These are phyloP conservation scores for Phyllosticta paracitricarpa DNA, from an alignment of 2,329 filamentous ascomycete species.

Conservation along the genomic window DNA sequence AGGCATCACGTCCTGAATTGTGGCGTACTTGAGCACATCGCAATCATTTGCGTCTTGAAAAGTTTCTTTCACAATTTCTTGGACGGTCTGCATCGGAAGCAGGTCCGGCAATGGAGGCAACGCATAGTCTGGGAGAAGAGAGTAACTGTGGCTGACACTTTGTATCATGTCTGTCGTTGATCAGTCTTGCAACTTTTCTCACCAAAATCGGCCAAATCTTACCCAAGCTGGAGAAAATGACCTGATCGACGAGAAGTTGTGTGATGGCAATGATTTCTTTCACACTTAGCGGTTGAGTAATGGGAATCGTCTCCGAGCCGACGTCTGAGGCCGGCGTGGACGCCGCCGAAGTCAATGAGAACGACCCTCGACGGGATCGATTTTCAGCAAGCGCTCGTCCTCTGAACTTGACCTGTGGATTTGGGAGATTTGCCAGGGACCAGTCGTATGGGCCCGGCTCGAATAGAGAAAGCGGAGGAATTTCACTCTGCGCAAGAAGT, in stretches of 20 bases:
- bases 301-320: background rate
- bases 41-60: slow-evolving; percentile 26
- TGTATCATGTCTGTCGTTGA: background rate
- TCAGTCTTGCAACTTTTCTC: background rate
- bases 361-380: slow-evolving; percentile 1
- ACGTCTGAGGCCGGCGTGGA: slow-evolving; percentile 8
- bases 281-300: background rate
- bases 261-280: slow-evolving; percentile 10
- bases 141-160: background rate
- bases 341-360: slow-evolving; percentile 6
- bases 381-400: background rate
- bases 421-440: slow-evolving; percentile 23
- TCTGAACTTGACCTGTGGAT: slow-evolving; percentile 13
- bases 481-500: background rate
- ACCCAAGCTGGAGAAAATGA: slow-evolving; percentile 7
- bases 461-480: slow-evolving; percentile 14
- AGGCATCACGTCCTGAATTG: slow-evolving; percentile 35
- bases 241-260: slow-evolving; percentile 8
- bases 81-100: background rate
- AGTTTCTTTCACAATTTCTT: slow-evolving; percentile 15
- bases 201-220: background rate
- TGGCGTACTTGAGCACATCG: slow-evolving; percentile 19
- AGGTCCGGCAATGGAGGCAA: background rate
- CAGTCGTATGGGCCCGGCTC: slow-evolving; percentile 28
- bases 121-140: background rate